phyloP scores from a whole-genome alignment of 805 yeast genomes.

The Cyberlindnera suaveolens region DNA sequence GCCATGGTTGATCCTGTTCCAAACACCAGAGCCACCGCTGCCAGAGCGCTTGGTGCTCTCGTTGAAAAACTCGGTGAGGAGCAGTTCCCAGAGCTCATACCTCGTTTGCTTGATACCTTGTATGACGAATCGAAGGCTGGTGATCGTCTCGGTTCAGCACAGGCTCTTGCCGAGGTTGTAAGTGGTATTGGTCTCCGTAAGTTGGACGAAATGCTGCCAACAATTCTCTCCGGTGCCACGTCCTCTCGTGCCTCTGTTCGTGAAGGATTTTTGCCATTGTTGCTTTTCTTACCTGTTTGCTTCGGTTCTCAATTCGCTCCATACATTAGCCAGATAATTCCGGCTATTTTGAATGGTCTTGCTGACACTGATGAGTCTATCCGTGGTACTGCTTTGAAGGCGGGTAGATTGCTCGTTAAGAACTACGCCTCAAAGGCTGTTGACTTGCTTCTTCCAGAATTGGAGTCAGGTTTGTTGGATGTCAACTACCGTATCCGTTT shows the following conservation, averaged over 20 bases:
- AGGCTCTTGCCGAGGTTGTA: slow-evolving; percentile 89
- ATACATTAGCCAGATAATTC: slow-evolving; percentile 76
- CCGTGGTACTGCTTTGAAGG: slow-evolving; percentile 82
- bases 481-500: slow-evolving; percentile 79
- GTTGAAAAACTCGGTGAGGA: slow-evolving; percentile 97
- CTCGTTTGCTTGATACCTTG: slow-evolving; percentile 68
- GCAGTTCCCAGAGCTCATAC: slow-evolving; percentile 85
- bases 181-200: slow-evolving; percentile 86
- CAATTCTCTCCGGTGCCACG: slow-evolving; percentile 64
- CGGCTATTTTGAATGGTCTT: slow-evolving; percentile 86
- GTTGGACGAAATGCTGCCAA: slow-evolving; percentile 84
- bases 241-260: slow-evolving; percentile 66
- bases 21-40: slow-evolving; percentile 93
- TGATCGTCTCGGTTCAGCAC: slow-evolving; percentile 95
- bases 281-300: slow-evolving; percentile 87
- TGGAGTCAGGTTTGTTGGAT: slow-evolving; percentile 85
- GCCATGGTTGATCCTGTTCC: slow-evolving; percentile 99
- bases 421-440: slow-evolving; percentile 91
- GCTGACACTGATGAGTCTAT: slow-evolving; percentile 87
- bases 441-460: slow-evolving; percentile 87
- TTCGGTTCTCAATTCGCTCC: slow-evolving; percentile 91
- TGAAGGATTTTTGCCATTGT: slow-evolving; percentile 87
- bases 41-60: slow-evolving; percentile 92
- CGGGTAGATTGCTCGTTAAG: slow-evolving; percentile 86
- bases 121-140: slow-evolving; percentile 77